These are phyloP conservation scores for Lipomyces starkeyi DNA, from an alignment of 805 yeast genomes.

Conservation along the genomic window DNA sequence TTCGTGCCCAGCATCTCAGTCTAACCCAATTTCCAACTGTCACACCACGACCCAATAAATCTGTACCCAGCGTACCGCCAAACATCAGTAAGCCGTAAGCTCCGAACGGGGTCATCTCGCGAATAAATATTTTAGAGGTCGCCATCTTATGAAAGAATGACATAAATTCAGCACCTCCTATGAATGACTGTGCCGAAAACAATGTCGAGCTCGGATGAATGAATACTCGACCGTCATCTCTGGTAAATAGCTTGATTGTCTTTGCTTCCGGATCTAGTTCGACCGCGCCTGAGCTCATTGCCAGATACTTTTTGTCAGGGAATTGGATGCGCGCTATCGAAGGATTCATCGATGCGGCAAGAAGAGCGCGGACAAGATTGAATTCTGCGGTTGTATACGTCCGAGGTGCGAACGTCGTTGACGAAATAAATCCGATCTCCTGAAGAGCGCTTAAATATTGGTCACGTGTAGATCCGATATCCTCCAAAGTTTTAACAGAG, in stretches of 20 bases:
- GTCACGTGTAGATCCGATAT: slow-evolving; percentile 68
- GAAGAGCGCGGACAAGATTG: slow-evolving; percentile 64
- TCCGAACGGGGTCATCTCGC: slow-evolving; percentile 81
- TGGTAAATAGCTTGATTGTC: slow-evolving; percentile 73
- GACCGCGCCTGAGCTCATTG: slow-evolving; percentile 77
- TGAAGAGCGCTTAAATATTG: slow-evolving; percentile 74
- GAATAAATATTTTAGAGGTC: slow-evolving; percentile 70
- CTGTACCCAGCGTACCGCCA: slow-evolving; percentile 67
- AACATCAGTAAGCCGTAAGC: slow-evolving; percentile 75
- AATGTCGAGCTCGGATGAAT: slow-evolving; percentile 85
- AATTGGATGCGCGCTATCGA: slow-evolving; percentile 78
- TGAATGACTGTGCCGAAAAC: slow-evolving; percentile 57
- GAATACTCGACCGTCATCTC: slow-evolving; percentile 63
- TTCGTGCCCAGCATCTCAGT: slow-evolving; percentile 89
- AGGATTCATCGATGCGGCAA: slow-evolving; percentile 85
- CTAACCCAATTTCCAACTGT: slow-evolving; percentile 90
- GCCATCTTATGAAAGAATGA: slow-evolving; percentile 63
- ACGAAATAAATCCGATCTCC: slow-evolving; percentile 72
- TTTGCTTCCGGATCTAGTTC: slow-evolving; percentile 85
- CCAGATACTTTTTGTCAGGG: slow-evolving; percentile 78
- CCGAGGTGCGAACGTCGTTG: slow-evolving; percentile 56
- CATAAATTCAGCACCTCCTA: slow-evolving; percentile 54
- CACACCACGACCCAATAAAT: slow-evolving; percentile 74
- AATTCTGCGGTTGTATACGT: slow-evolving; percentile 27
- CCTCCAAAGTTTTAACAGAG: slow-evolving; percentile 69